Evolutionary conservation across 257 asterid species (phyloP).

Genomic region (Salvia miltiorrhiza): DNA sequence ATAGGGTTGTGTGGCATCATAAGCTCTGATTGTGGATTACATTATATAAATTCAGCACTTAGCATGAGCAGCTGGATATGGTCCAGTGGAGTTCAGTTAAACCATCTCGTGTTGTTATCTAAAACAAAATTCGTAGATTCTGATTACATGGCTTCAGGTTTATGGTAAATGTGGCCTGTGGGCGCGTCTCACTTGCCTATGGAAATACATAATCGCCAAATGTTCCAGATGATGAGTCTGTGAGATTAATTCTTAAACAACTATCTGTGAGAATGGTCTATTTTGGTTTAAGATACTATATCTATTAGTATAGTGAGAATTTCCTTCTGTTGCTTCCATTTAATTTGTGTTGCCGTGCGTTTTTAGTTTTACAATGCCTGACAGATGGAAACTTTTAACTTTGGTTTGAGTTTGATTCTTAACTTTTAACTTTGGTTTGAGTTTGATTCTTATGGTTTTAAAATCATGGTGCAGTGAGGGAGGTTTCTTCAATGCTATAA

Average conservation of each 20-base stretch:
- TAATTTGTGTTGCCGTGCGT: constrained; percentile 6
- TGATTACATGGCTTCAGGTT: not conserved
- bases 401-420: not conserved
- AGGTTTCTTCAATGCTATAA: constrained; percentile 96
- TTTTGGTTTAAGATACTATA: not conserved
- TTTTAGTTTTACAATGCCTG: not conserved
- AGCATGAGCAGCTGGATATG: not conserved
- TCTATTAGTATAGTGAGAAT: not conserved
- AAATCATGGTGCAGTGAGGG: constrained; percentile 75
- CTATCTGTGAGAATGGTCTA: not conserved
- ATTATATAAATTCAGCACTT: not conserved
- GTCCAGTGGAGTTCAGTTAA: not conserved
- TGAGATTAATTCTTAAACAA: not conserved
- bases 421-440: not conserved
- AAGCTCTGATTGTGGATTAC: not conserved
- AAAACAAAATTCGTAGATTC: not conserved
- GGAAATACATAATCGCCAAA: not conserved
- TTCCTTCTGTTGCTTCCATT: not conserved
- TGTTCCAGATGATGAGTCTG: not conserved
- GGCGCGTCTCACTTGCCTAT: not conserved
- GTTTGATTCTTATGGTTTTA: constrained; percentile 19
- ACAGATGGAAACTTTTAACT: not conserved
- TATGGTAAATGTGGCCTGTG: not conserved
- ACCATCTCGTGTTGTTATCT: not conserved
- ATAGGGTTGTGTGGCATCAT: not conserved